A percentile compares a stretch with the other conserved stretches of the same genome.
Conservation (phyloP, 768 basidiomycete species). For the Mycena belliarum region DNA sequence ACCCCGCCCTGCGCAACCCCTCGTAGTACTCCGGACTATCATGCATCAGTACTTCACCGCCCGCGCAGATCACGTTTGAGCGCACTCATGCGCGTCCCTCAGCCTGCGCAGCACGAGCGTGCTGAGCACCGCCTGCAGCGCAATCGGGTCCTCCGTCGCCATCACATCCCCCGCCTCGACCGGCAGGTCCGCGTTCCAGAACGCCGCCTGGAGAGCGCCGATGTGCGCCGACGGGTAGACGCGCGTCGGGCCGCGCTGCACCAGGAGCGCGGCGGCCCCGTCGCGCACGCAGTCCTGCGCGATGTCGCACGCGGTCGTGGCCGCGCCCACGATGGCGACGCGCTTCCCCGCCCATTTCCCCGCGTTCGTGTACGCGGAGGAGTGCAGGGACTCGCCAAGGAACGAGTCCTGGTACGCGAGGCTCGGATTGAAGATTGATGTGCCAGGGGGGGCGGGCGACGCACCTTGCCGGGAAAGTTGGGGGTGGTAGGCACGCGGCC, state of each 20-base stretch:
- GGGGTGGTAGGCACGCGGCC: constrained; percentile 17
- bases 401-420: constrained; percentile 43
- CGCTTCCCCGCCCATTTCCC: constrained; percentile 51
- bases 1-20: constrained; percentile 13
- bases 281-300: constrained; percentile 14
- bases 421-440: not conserved
- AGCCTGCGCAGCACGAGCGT: not conserved
- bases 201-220: not conserved
- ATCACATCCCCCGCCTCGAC: constrained; percentile 17
- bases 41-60: not conserved
- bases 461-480: constrained; percentile 15
- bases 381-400: constrained; percentile 50
- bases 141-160: constrained; percentile 16
- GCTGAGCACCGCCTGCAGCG: constrained; percentile 11
- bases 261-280: constrained; percentile 27
- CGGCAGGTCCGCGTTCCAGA: constrained; percentile 14
- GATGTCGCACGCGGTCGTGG: constrained; percentile 32
- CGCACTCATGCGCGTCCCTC: constrained; percentile 6
- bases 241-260: constrained; percentile 45
- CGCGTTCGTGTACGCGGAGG: constrained; percentile 41
- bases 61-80: not conserved
- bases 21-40: constrained; percentile 19
- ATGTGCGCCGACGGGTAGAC: constrained; percentile 17
- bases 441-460: no score
- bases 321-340: constrained; percentile 52